Evolutionary conservation across 768 basidiomycete genomes (phyloP).

Genomic region (Boletus coccyginus): DNA sequence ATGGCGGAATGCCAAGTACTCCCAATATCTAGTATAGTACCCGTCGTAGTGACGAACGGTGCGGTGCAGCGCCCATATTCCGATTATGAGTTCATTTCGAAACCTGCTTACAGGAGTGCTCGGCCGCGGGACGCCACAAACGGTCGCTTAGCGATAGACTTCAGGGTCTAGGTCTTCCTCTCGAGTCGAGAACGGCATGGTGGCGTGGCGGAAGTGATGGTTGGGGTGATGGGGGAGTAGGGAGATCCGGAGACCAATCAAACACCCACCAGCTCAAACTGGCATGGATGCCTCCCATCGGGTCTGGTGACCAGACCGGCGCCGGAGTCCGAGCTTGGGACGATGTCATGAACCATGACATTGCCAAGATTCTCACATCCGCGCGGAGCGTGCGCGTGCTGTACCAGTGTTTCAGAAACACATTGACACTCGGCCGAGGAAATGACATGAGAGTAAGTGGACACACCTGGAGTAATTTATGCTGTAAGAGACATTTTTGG

Average conservation of each 20-base stretch:
- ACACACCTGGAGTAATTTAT: neutral
- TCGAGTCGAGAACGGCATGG: neutral
- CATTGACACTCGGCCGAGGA: too few relatives aligned
- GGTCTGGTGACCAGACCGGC: neutral
- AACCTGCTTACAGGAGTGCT: neutral
- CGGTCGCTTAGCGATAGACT: slow-evolving; percentile 12
- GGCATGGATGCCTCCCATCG: neutral
- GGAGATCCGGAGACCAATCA: neutral
- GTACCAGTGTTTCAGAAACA: neutral
- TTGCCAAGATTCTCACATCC: neutral
- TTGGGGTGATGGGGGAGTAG: neutral
- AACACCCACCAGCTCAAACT: neutral
- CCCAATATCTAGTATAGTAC: neutral
- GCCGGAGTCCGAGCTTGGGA: neutral
- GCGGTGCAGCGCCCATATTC: neutral
- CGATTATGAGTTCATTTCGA: slow-evolving; percentile 9
- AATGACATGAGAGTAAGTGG: too few relatives aligned
- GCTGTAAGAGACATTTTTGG: neutral
- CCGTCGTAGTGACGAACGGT: neutral
- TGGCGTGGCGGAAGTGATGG: neutral
- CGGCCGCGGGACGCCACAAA: slow-evolving; percentile 16
- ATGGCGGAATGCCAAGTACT: neutral
- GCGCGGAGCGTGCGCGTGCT: neutral
- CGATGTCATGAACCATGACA: neutral
- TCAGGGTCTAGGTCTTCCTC: slow-evolving; percentile 7